phyloP scores from a whole-genome alignment of 495 filamentous ascomycete genomes.

The Daldinia childiae region DNA sequence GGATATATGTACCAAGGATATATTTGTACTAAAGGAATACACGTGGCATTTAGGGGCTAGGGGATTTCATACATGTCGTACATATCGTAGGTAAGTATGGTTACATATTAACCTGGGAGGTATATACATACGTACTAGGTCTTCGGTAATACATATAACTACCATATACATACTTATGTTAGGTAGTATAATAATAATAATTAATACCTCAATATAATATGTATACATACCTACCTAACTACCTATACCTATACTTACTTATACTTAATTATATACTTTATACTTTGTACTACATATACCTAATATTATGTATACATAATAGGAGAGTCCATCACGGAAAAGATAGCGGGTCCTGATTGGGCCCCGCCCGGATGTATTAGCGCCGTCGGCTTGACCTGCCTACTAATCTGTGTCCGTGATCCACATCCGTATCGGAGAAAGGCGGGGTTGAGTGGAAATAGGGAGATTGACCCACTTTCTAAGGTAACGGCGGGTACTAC shows the following conservation, averaged over 20 bases:
- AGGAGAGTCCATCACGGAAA: background rate
- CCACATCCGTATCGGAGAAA: constrained; percentile 8
- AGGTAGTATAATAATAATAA: too few relatives aligned
- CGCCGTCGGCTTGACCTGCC: constrained; percentile 7
- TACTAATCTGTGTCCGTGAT: background rate
- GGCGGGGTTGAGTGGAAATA: background rate
- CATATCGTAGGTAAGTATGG: too few relatives aligned
- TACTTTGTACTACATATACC: background rate
- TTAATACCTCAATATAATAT: too few relatives aligned
- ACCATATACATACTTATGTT: too few relatives aligned
- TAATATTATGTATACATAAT: background rate
- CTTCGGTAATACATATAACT: too few relatives aligned
- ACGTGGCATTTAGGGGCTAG: background rate
- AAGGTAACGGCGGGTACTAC: constrained; percentile 1
- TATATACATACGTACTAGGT: background rate
- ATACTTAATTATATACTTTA: too few relatives aligned
- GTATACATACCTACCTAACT: too few relatives aligned
- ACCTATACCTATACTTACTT: too few relatives aligned
- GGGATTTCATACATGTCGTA: background rate
- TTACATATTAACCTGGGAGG: too few relatives aligned
- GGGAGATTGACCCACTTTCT: background rate
- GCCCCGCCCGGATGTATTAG: constrained; percentile 1
- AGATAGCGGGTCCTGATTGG: background rate
- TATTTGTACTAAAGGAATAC: background rate
- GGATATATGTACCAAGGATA: background rate